phyloP scores from a whole-genome alignment of 2,329 filamentous ascomycete species.

The Cucurbitaria berberidis region DNA sequence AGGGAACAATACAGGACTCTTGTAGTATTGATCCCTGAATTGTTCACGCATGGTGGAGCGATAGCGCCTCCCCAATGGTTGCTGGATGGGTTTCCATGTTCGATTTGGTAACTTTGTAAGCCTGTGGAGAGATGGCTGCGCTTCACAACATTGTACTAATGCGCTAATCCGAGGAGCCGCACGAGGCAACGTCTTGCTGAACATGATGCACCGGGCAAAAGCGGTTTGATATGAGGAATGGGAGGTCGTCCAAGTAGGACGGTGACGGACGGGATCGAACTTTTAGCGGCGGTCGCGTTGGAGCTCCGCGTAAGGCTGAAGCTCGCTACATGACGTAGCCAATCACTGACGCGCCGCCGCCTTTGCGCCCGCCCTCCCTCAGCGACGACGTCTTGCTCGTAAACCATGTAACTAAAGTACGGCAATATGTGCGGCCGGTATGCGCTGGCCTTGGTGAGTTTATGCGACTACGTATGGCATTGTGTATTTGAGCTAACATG shows the following conservation, averaged over 20 bases:
- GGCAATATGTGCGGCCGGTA: constrained; percentile 72
- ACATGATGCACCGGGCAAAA: constrained; percentile 40
- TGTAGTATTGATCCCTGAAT: constrained; percentile 43
- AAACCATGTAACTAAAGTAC: constrained; percentile 26
- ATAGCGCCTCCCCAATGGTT: constrained; percentile 36
- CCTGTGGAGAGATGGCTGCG: constrained; percentile 22
- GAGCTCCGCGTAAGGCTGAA: constrained; percentile 37
- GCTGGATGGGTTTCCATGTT: constrained; percentile 34
- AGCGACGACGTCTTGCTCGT: constrained; percentile 2
- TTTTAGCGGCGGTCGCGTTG: constrained; percentile 35
- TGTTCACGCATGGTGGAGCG: constrained; percentile 32
- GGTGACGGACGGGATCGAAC: constrained; percentile 30
- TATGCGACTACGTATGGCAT: background rate
- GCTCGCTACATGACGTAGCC: constrained; percentile 41
- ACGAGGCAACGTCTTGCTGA: constrained; percentile 42
- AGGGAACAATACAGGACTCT: constrained; percentile 50
- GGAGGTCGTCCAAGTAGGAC: constrained; percentile 15
- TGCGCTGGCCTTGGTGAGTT: constrained; percentile 64
- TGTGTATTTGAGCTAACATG: constrained; percentile 14
- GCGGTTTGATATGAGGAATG: constrained; percentile 19
- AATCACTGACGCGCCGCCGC: constrained; percentile 30
- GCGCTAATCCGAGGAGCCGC: constrained; percentile 28
- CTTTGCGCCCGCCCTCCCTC: too few relatives aligned
- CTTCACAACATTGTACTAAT: constrained; percentile 34
- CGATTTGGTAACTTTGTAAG: constrained; percentile 28